Evolutionary conservation across 2,329 filamentous ascomycete species (phyloP).

Genomic region (Penicillium sp.): DNA sequence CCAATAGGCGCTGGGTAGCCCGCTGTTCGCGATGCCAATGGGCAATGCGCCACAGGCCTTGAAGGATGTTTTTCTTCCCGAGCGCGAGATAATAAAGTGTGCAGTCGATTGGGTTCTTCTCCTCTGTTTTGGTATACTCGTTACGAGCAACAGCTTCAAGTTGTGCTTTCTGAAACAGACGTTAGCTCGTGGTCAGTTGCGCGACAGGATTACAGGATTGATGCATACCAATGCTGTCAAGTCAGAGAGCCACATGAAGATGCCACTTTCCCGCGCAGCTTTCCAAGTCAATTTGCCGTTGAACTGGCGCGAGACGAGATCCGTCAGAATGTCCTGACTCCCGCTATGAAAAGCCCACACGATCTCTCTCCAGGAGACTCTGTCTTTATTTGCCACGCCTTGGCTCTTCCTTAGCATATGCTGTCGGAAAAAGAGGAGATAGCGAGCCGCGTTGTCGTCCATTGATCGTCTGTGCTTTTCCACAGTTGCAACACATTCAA

Average conservation of each 20-base stretch:
- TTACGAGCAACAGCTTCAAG: conserved; percentile 92
- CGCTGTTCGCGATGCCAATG: conserved; percentile 84
- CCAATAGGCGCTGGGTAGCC: conserved; percentile 76
- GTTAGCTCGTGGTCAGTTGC: not conserved
- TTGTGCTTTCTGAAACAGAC: conserved; percentile 63
- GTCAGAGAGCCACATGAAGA: conserved; percentile 95
- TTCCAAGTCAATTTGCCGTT: conserved; percentile 82
- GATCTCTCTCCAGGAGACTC: conserved; percentile 57
- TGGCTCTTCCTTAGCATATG: conserved; percentile 72
- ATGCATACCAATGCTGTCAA: conserved; percentile 71
- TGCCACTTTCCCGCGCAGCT: conserved; percentile 79
- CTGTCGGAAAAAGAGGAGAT: conserved; percentile 85
- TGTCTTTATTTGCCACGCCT: conserved; percentile 65
- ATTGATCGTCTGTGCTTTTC: conserved; percentile 87
- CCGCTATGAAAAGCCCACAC: conserved; percentile 51
- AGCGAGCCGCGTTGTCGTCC: conserved; percentile 86
- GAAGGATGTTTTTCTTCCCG: conserved; percentile 84
- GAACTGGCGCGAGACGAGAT: conserved; percentile 80
- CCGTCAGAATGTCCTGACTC: conserved; percentile 83
- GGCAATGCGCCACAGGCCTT: conserved; percentile 94
- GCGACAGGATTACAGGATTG: not conserved
- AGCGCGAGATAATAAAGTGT: conserved; percentile 90
- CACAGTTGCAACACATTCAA: conserved; percentile 81
- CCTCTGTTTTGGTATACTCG: conserved; percentile 85
- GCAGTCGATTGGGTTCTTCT: conserved; percentile 89